Evolutionary conservation across 2,329 filamentous ascomycete species (phyloP), one percentile per base, ranked within the genome.

Genomic region (Chaetomiaceae sp.): DNA sequence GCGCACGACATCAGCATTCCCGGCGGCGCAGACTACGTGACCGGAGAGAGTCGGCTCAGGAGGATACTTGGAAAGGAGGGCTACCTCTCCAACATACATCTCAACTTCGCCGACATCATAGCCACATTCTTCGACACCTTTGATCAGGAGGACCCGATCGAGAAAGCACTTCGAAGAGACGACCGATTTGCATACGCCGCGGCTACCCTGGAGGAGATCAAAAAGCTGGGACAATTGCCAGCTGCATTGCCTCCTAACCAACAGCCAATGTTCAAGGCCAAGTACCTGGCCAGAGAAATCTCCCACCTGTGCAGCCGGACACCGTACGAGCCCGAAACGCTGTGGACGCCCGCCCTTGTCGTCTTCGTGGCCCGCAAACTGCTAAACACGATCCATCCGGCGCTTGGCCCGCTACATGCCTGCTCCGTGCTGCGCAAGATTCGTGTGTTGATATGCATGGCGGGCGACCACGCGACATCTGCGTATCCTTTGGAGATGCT

Each of bases 401-500:
- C 89, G 0, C 70, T 97, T 6, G 94, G 93, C 0, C 86, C 93
- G 17, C 71, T 96, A 5, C 86, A 96, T 63, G 85, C 87, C 30
- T 93, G 88, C 61, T 84, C 88, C 2, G 81, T 95, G 3, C 75
- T 98, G 42, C 83, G 90, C 32, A 95, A 94, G 61, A 75, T 97
- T 38, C 78, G 89, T 27, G 78, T 96, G 8, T 68, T 97, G 14
- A 75, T 97, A 20, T 85, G 81, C 49, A 69, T 97, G 37, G 84
- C 88, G 20, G 89, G 88, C 0, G 63, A 78, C 1, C 74, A 82
- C 41, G 86, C 86, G n/a, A 72, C 84, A 19, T 70, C 79, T 33
- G 86, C 84, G 0, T 97, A 97, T 60, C 86, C 88, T 10, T 65
- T 96, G 12, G 88, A 98, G 63, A 93, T 96, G 86, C 73, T 95